Conservation (phyloP, 2,329 filamentous ascomycete species). For the Diatrype stigma region DNA sequence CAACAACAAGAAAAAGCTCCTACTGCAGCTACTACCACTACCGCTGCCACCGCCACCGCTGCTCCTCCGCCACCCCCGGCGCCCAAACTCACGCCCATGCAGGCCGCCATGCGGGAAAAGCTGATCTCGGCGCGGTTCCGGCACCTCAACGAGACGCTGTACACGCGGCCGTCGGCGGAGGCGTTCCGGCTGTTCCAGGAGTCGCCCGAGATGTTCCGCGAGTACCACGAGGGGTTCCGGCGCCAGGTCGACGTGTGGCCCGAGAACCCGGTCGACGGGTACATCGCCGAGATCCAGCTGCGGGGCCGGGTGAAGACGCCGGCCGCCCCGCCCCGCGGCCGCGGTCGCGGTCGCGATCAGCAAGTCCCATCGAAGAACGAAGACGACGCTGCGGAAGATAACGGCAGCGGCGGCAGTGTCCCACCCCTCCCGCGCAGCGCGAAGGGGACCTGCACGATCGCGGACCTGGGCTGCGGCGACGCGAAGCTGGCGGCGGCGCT, state of each 20-base stretch:
- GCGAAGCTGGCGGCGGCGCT: conserved; percentile 73
- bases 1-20: conserved; percentile 11
- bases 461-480: conserved; percentile 91
- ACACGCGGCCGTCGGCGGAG: conserved; percentile 81
- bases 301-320: conserved; percentile 54
- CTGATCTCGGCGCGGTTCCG: conserved; percentile 93
- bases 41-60: conserved; percentile 33
- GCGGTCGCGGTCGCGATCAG: conserved; percentile 16
- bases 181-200: conserved; percentile 79
- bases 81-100: conserved; percentile 79
- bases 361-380: conserved; percentile 13
- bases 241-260: conserved; percentile 96
- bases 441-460: conserved; percentile 69
- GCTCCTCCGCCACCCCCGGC: conserved; percentile 39
- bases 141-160: conserved; percentile 93
- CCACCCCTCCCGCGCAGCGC: conserved; percentile 70
- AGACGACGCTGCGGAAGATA: conserved; percentile 8
- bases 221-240: conserved; percentile 95
- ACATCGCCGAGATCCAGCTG: conserved; percentile 65
- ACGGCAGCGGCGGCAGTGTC: conserved; percentile 14
- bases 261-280: conserved; percentile 89
- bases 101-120: conserved; percentile 92
- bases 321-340: conserved; percentile 7
- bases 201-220: conserved; percentile 88
- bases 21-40: conserved; percentile 20